phyloP scores from a whole-genome alignment of 495 filamentous ascomycete genomes.

The Neurospora africana region DNA sequence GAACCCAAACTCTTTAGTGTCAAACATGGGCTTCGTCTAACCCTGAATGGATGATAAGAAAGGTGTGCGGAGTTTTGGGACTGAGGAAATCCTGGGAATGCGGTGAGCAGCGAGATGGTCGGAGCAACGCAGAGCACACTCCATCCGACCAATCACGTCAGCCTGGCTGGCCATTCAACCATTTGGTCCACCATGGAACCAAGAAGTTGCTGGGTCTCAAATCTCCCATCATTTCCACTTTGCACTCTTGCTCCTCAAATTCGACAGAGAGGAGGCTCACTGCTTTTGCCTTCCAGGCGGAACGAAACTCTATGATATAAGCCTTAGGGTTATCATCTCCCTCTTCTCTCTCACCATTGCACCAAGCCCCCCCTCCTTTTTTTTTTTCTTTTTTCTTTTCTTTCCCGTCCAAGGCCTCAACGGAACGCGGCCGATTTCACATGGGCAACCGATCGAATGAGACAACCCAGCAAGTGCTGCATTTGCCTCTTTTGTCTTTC shows the following conservation, averaged over 20 bases:
- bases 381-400: too few relatives aligned
- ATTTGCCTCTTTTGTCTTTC: background rate
- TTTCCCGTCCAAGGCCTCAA: background rate
- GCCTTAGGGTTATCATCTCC: background rate
- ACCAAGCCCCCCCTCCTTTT: background rate
- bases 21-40: background rate
- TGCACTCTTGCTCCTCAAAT: background rate
- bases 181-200: background rate
- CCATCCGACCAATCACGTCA: background rate
- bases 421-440: background rate
- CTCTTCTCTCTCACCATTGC: background rate
- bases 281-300: background rate
- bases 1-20: background rate
- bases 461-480: background rate
- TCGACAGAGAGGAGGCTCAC: background rate
- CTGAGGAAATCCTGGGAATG: background rate
- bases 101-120: background rate
- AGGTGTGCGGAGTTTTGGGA: background rate
- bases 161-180: background rate
- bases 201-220: background rate
- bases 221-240: background rate
- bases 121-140: background rate
- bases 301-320: background rate
- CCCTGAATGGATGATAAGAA: background rate
- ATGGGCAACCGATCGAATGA: background rate